Percentiles rank a stretch among this genome's conserved stretches.
phyloP scores from a whole-genome alignment of 2,329 filamentous ascomycete genomes.

The Arthrobotrys pseudoclavata region DNA sequence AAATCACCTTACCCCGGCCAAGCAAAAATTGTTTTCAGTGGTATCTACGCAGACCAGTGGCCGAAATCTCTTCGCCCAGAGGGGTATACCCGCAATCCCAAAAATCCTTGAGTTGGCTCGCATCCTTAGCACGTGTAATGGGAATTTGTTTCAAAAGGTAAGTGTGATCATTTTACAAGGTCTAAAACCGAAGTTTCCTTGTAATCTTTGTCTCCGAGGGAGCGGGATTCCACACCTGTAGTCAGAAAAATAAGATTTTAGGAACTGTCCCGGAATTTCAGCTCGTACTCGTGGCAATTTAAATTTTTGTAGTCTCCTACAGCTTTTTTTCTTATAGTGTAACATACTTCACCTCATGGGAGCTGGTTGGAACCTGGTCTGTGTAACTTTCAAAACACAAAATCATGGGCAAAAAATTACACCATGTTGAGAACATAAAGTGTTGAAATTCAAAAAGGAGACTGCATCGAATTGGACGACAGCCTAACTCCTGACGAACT shows the following conservation, averaged over 20 bases:
- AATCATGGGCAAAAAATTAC: not conserved
- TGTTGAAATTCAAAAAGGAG: not conserved
- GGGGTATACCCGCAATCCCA: not conserved
- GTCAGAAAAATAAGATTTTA: not conserved
- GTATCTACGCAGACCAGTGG: constrained; percentile 8
- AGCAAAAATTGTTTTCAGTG: constrained; percentile 3
- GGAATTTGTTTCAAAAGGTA: not conserved
- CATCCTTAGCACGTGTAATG: not conserved
- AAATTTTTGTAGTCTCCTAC: not conserved
- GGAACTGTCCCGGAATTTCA: not conserved
- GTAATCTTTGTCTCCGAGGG: too few species aligned
- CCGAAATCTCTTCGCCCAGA: constrained; percentile 9
- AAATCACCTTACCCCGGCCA: not conserved
- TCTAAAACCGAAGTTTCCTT: not conserved
- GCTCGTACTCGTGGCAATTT: constrained; percentile 15
- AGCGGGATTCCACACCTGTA: not conserved
- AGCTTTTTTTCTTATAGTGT: not conserved
- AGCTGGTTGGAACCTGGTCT: not conserved
- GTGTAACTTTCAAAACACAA: not conserved
- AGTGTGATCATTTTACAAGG: not conserved
- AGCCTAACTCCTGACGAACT: not conserved
- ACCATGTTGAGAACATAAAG: constrained; percentile 1
- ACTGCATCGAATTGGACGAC: not conserved
- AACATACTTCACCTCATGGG: constrained; percentile 1
- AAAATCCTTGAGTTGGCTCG: not conserved